Percentiles rank a stretch among this genome's conserved stretches.
phyloP scores from a whole-genome alignment of 2,329 filamentous ascomycete species.

The Epichloe hybrida region DNA sequence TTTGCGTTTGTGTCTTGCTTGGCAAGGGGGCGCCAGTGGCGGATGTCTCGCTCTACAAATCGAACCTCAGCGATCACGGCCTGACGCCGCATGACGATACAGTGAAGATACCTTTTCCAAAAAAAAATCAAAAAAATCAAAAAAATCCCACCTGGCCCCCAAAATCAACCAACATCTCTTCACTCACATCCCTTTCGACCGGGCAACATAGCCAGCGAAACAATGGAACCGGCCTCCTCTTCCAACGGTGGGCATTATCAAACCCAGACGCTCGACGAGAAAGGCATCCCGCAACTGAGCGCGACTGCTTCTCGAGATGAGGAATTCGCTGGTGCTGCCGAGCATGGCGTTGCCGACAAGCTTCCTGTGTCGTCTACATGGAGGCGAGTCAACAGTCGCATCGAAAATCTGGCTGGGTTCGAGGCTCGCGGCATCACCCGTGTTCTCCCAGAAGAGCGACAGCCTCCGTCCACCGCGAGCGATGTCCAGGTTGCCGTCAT shows the following conservation, averaged over 20 bases:
- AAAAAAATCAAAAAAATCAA: too few species aligned
- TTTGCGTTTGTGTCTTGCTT: neutral
- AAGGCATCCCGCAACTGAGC: neutral
- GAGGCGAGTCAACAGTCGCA: slow-evolving; percentile 11
- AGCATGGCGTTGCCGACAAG: neutral
- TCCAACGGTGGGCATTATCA: neutral
- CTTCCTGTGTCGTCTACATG: slow-evolving; percentile 1
- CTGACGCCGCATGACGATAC: neutral
- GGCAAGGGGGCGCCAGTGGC: neutral
- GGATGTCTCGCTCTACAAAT: neutral
- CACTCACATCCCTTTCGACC: too few species aligned
- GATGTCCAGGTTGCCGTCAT: slow-evolving; percentile 27
- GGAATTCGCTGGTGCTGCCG: neutral
- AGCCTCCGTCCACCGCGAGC: slow-evolving; percentile 17
- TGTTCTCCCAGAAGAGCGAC: slow-evolving; percentile 23
- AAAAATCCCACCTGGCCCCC: too few species aligned
- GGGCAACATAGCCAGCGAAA: neutral
- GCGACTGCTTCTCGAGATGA: neutral
- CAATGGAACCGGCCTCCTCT: neutral
- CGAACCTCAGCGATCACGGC: neutral
- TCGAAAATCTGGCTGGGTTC: slow-evolving; percentile 22
- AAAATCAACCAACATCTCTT: too few species aligned
- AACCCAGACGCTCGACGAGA: neutral
- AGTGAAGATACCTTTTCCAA: neutral
- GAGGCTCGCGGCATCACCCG: slow-evolving; percentile 27